Base-by-base conservation (phyloP, 208 protist genomes). In the Lotmaria passim region DNA sequence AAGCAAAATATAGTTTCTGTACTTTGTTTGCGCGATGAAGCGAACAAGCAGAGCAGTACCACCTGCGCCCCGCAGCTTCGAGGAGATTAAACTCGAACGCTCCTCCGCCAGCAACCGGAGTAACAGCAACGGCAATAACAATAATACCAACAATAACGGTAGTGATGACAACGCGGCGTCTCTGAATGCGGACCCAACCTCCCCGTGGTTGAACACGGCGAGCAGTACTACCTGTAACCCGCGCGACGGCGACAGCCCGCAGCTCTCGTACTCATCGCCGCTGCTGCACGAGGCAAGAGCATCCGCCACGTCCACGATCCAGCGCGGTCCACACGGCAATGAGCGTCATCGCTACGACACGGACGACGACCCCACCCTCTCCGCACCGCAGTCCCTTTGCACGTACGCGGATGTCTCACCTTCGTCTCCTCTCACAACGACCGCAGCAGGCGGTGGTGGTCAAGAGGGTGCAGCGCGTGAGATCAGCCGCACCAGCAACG, bases 51-150 rank as follows among this genome's bases (percentile, higher is more conserved):
- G 41, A 28, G 21, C 60, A 10, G 30, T 60, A n/a, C 48, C 47
- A 4, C 24, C 59, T 58, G 31, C 28, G 24, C 51, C 69, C 50
- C 69, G 50, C 14, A 75, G 60, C 50, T 55, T 67, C 52, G 60
- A 63, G n/a, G 69, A 62, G 24, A 39, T 60, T 10, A 75, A 62
- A 26, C 50, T 39, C 5, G 36, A n/a, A 1, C 69, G 60, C 33
- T 61, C 52, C 11, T 30, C n/a, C 0, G 69, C 48, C 36, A 48
- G 38, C 23, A 68, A 33, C 48, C n/a, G n/a, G n/a, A 46, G 28
- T 30, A 51, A 28, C 21, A 63, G 51, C 41, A 47, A 38, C 57
- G 28, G 6, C 39, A 64, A 7, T 31, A 64, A 24, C 43, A 64
- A 21, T 15, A 55, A 55, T 21, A 21, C n/a, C 50, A 56, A 31